Base-by-base conservation (phyloP, 441 rosid genomes). In the Syzygium malaccense region DNA sequence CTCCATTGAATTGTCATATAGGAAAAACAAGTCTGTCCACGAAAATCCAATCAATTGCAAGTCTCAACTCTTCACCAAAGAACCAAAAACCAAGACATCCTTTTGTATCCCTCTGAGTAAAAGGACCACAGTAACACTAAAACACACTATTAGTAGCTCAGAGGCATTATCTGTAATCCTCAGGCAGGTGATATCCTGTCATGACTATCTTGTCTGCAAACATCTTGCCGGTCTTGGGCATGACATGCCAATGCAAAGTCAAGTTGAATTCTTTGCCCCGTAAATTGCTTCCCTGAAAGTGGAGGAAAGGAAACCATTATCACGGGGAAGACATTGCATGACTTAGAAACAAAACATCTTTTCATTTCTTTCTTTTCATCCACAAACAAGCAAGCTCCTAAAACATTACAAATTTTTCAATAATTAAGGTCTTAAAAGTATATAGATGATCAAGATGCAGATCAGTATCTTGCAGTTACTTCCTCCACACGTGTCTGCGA, bases 221-320 rank as follows among this genome's bases (percentile, higher is more conserved):
- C 99, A 96, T 98, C 95, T 95, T 98, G 87, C 99, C 99, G 0
- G 99, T 95, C 94, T 98, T 98, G 71, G 99, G 99, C 99, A 98
- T 98, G 83, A 98, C 99, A 79, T 96, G 99, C 99, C 99, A 98
- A 88, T 96, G 99, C 92, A 98, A 92, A 19, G 99, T 97, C 92
- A 98, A 90, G 92, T 97, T 98, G 95, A 97, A 98, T 53, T 93
- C 95, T 90, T 96, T 96, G 30, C 98, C 98, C 0, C 95, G 96
- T 57, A 98, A 99, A 89, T 95, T 95, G 88, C 93, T 94, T 89
- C 99, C 99, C 99, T 98, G 90, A 87, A 90, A 75, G 49, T 23
- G 60, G 80, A 71, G 25, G 28, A 86, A 83, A 60, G 45, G 49
- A 55, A 64, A 60, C 57, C 55, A 84, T 15, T 79, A 91, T 64